Evolutionary conservation across 331 rosid genomes (phyloP).

Genomic region (Spiraea crenata): DNA sequence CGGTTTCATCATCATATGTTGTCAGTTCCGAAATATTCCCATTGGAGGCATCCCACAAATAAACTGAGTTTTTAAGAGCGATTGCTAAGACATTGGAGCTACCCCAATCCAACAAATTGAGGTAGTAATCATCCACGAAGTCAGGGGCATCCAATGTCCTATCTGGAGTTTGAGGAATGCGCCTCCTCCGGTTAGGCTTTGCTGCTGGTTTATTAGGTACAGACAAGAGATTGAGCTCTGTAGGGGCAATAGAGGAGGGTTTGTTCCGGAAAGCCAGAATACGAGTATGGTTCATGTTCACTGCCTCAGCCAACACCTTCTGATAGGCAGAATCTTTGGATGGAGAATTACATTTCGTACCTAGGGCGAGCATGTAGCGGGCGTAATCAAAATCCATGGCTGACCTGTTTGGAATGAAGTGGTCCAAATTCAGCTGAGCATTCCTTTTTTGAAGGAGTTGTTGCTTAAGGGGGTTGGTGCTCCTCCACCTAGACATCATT

Average conservation of each 20-base stretch:
- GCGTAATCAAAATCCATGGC: constrained; percentile 72
- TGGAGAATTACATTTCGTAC: constrained; percentile 52
- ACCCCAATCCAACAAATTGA: constrained; percentile 86
- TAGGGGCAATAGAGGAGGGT: constrained; percentile 39
- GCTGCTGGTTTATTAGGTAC: too few relatives aligned
- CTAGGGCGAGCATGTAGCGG: constrained; percentile 54
- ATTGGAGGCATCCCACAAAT: constrained; percentile 73
- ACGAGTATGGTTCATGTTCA: constrained; percentile 63
- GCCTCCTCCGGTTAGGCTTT: background rate
- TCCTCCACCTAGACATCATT: too few relatives aligned
- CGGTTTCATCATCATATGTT: constrained; percentile 69
- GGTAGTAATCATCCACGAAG: constrained; percentile 73
- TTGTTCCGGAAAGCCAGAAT: constrained; percentile 83
- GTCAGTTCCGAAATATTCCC: constrained; percentile 65
- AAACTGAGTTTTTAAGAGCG: constrained; percentile 64
- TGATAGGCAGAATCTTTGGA: constrained; percentile 53
- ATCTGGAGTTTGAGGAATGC: constrained; percentile 56
- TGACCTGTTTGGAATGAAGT: constrained; percentile 72
- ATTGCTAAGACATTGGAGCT: constrained; percentile 61
- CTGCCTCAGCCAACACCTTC: constrained; percentile 55
- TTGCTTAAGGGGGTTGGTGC: too few relatives aligned
- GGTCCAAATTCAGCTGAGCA: constrained; percentile 34
- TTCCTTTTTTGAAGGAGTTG: too few relatives aligned
- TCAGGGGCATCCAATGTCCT: constrained; percentile 89
- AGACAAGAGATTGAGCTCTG: constrained; percentile 46